Conservation (phyloP, 2,329 filamentous ascomycete species). For the Fusarium albidum region DNA sequence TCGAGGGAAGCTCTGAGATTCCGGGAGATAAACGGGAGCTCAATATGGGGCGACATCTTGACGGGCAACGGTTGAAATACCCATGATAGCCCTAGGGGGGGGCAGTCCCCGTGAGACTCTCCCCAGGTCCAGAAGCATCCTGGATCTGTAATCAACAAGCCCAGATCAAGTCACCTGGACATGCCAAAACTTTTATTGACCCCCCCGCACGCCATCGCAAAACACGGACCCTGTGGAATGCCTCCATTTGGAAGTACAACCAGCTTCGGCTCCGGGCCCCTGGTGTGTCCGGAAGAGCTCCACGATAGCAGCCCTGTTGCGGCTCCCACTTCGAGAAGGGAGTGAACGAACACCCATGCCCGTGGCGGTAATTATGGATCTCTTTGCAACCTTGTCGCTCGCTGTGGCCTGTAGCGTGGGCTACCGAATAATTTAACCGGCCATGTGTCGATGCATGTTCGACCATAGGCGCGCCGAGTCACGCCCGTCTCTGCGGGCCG, state of each 20-base stretch:
- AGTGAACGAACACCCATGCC: neutral
- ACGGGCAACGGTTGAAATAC: conserved; percentile 3
- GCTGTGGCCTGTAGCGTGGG: neutral
- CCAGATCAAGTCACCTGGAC: conserved; percentile 13
- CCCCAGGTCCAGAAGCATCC: neutral
- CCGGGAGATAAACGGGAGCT: too few species aligned
- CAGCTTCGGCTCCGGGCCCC: neutral
- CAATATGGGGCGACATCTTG: neutral
- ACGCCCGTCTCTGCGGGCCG: neutral
- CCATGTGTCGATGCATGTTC: neutral
- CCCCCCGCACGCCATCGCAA: conserved; percentile 6
- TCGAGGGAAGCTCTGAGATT: neutral
- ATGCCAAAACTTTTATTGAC: conserved; percentile 7
- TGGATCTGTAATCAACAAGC: conserved; percentile 5
- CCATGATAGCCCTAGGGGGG: too few species aligned
- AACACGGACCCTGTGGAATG: conserved; percentile 21
- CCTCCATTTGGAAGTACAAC: conserved; percentile 14
- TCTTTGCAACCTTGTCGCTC: neutral
- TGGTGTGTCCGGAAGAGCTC: neutral
- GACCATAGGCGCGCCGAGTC: neutral
- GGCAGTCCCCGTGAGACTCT: neutral
- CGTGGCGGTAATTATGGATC: conserved; percentile 1
- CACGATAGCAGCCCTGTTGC: neutral
- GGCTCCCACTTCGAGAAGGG: neutral
- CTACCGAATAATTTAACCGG: conserved; percentile 31